Evolutionary conservation across 208 protist genomes (phyloP), one percentile per base, ranked within the genome.

Genomic region (Strigomonas galati): DNA sequence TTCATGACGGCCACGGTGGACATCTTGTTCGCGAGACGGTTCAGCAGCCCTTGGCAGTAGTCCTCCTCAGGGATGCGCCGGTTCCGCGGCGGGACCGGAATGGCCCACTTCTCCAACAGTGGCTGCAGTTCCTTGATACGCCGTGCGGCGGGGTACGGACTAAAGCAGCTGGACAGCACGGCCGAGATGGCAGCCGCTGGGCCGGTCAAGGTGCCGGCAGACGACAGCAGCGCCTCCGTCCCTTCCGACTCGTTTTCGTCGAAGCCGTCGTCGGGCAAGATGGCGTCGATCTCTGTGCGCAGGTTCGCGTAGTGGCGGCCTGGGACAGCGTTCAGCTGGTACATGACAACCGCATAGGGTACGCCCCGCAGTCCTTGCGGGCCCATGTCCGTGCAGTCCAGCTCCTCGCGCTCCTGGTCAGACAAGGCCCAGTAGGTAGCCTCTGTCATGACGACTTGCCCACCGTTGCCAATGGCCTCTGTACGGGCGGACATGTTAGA

Each of bases 401-500:
- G 24, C 52, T 53, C 1, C 53, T 35, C 75, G 12, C 77, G 82
- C 71, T 75, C 65, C 1, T 15, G 21, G 21, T 74, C 53, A 35
- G 71, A 78, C 56, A 84, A 71, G 14, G 76, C 62, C 69, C 72
- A 71, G 63, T 71, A 83, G 65, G 76, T 62, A 28, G 54, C 35
- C 57, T 81, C 76, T 57, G 78, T 84, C 69, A 82, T 19, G 12
- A 88, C 17, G 21, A 91, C 77, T 76, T 95, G 87, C 40, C 91
- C 91, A 37, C 89, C 91, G 40, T 86, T 74, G 28, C 72, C 83
- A 31, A 89, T 69, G 27, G 74, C 72, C 74, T 90, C 81, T 35
- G 91, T 84, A 61, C 91, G 86, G n/a, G 92, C 89, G 3, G 87
- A 78, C 32, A 73, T 83, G 75, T 95, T 97, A 19, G 82, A 80